Evolutionary conservation across 2,329 filamentous ascomycete genomes (phyloP), one percentile per base, ranked within the genome.

Genomic region (Penicillium sp.): DNA sequence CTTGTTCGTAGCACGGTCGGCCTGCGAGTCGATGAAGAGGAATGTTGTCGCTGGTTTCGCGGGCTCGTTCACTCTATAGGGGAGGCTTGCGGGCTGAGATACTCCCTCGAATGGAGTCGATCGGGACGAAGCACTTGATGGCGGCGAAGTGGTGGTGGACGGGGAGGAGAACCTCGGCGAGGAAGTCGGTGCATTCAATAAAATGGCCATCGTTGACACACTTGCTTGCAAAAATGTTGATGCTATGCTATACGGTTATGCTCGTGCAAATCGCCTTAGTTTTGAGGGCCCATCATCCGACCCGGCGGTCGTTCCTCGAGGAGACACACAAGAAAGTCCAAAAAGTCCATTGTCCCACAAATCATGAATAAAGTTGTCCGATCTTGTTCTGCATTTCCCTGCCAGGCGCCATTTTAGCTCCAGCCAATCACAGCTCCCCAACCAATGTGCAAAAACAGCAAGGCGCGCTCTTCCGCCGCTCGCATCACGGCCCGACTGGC

Each of bases 21-120:
- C 52, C 23, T 46, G 38, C 3, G 52, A 46, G 52, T 55, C 52
- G 17, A 55, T 26, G 41, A 55, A 55, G 7, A 55, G 52, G 41
- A 55, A 55, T 13, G n/a, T 17, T 31, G 51, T 7, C 38, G 15
- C 31, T 23, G 31, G 1, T 41, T 3, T 15, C 9, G 19, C 23
- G 51, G 51, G 13, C 11, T 41, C 11, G 35, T 5, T 41, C 35
- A 9, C 13, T 41, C 35, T 41, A 11, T 41, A 41, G 35, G 35
- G 35, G 8, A 41, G 35, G 13, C 15, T 41, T 15, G 11, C 13
- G 35, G 35, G 4, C 5, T 5, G 8, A 2, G 11, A 2, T 5
- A 41, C 11, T 8, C 15, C 35, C 11, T 41, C 35, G 8, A 9
- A 41, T 15, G 35, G 35, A 13, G 8, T 41, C 35, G 35, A 41